Base-by-base conservation (phyloP, 2,329 filamentous ascomycete genomes). In the Colletotrichum tabaci region DNA sequence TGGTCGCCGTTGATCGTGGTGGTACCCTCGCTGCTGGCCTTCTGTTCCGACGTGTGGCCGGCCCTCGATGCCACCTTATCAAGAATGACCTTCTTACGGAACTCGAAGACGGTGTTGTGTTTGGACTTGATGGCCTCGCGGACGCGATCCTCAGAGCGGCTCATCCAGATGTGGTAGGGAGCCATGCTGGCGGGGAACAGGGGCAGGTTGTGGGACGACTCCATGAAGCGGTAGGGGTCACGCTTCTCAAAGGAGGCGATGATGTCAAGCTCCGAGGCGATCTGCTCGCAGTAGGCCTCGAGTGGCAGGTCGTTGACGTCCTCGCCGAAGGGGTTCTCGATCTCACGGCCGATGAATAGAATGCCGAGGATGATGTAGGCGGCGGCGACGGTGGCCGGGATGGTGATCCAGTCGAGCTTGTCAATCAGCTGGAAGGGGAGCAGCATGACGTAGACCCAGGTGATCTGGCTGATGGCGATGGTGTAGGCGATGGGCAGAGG, bases 291-390 rank as follows among this genome's bases (percentile, higher is more conserved):
- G 85, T 91, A 97, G 16, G 87, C 84, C 78, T 96, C 94, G 3
- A 95, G 86, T 0, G 92, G 92, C 52, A 95, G 83, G 80, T 96
- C 94, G 78, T 96, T 96, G 75, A 95, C 93, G 74, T 96, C 94
- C 74, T 91, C 87, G 68, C 94, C 94, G 80, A 96, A 96, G 7
- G 94, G 94, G 77, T 96, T 94, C 81, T 96, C 94, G 74, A 96
- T 93, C 81, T 96, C 93, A 74, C 90, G 90, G 49, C 94, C 94
- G 76, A 96, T 96, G 74, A 88, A 84, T 42, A 87, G 83, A 56
- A 96, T 89, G 30, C 93, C 93, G 71, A 96, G 89, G 79, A 96
- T 96, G 75, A 96, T 96, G 81, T 96, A 96, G 3, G 92, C 91
- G 3, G 91, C 92, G 4, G 85, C 87, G 18, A 95, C 84, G 55